Conservation (phyloP, 1,139 yeast species). For the Geotrichum bryndzae region DNA sequence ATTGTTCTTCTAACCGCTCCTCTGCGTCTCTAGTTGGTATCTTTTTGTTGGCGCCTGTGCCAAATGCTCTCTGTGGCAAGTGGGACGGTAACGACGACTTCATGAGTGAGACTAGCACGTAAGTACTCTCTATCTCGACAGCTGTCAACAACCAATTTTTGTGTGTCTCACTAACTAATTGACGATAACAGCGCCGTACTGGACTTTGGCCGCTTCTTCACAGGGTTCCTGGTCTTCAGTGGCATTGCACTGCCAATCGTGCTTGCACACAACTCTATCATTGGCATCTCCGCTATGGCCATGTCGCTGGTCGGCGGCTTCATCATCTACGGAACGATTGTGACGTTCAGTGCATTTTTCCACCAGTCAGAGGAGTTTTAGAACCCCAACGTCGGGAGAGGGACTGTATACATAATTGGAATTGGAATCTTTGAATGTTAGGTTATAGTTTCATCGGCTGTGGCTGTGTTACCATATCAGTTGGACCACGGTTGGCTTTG, state of each 20-base stretch:
- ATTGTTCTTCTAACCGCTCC: not conserved
- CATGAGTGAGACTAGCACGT: slow-evolving; percentile 42
- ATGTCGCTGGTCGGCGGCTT: slow-evolving; percentile 66
- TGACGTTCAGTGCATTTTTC: slow-evolving; percentile 65
- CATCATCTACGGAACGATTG: slow-evolving; percentile 66
- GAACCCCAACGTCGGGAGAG: not conserved
- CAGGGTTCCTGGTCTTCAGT: slow-evolving; percentile 60
- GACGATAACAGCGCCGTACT: slow-evolving; percentile 34
- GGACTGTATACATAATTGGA: too few relatives aligned
- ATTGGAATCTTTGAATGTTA: too few relatives aligned
- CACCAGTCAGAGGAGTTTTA: slow-evolving; percentile 50
- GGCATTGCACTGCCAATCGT: slow-evolving; percentile 65
- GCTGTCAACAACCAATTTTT: not conserved
- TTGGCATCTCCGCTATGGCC: slow-evolving; percentile 52
- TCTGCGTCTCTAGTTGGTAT: slow-evolving; percentile 31
- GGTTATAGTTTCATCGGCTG: too few relatives aligned
- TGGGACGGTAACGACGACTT: slow-evolving; percentile 42
- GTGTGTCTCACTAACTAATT: not conserved
- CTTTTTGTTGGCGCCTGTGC: slow-evolving; percentile 62
- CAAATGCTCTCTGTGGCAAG: slow-evolving; percentile 48
- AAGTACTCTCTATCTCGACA: slow-evolving; percentile 20
- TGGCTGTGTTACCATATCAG: too few relatives aligned
- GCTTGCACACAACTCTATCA: slow-evolving; percentile 56
- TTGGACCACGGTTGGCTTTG: too few relatives aligned
- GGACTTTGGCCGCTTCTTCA: slow-evolving; percentile 62